phyloP scores from a whole-genome alignment of 2,329 filamentous ascomycete species.

The Clonostachys sp. region DNA sequence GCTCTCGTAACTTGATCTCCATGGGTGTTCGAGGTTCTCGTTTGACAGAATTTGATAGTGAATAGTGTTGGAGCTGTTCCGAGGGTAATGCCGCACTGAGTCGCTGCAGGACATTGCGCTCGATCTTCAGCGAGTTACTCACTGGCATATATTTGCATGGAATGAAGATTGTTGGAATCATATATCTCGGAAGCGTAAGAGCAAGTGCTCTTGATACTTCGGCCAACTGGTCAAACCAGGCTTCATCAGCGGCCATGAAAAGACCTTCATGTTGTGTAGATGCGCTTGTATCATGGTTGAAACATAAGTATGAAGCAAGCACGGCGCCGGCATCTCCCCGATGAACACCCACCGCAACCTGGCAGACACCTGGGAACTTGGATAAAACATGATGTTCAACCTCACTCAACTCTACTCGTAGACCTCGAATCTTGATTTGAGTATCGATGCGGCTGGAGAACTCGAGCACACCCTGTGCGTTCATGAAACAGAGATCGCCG shows the following conservation, averaged over 20 bases:
- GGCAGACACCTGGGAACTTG: not conserved
- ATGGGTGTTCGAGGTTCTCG: constrained; percentile 7
- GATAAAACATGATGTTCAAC: constrained; percentile 5
- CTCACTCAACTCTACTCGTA: constrained; percentile 11
- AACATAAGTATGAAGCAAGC: constrained; percentile 1
- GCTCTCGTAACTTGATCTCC: constrained; percentile 7
- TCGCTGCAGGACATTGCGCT: not conserved
- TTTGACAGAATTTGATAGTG: not conserved
- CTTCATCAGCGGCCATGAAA: constrained; percentile 5
- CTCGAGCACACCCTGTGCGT: constrained; percentile 8
- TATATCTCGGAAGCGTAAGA: constrained; percentile 21
- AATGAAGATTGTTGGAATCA: constrained; percentile 34
- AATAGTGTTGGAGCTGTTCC: not conserved
- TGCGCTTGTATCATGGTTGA: not conserved
- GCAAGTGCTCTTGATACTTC: constrained; percentile 7
- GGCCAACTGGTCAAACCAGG: constrained; percentile 4
- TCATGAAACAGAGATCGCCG: constrained; percentile 8
- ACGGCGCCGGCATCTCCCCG: not conserved
- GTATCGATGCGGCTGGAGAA: constrained; percentile 11
- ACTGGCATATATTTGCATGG: constrained; percentile 26
- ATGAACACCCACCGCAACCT: constrained; percentile 3
- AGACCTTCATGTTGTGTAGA: not conserved
- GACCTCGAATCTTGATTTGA: constrained; percentile 13
- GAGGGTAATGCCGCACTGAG: not conserved
- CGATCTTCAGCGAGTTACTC: constrained; percentile 5